phyloP scores from a whole-genome alignment of 495 filamentous ascomycete species.

The Pseudomonodictys pantanalensis region DNA sequence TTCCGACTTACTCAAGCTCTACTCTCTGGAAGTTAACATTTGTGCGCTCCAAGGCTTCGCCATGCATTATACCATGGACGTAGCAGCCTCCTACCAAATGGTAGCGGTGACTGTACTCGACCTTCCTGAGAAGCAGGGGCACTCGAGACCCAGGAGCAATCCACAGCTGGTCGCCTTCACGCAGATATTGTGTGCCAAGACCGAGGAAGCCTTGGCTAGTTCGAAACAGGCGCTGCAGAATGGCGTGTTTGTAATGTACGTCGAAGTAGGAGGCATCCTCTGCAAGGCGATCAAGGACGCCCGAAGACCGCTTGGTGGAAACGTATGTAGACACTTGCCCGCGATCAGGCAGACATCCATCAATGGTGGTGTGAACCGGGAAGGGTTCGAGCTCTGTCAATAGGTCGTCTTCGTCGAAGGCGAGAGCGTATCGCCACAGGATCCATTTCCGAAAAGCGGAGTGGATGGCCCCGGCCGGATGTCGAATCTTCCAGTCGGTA shows the following conservation, averaged over 20 bases:
- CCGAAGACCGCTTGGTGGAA: no score
- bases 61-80: background rate
- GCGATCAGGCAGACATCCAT: no score
- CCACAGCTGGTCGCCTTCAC: background rate
- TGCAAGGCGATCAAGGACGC: no score
- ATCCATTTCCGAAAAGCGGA: background rate
- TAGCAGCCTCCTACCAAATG: background rate
- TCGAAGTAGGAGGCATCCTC: background rate
- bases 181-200: background rate
- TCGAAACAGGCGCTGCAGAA: background rate
- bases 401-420: background rate
- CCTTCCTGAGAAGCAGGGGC: background rate
- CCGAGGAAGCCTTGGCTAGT: background rate
- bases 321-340: no score
- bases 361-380: no score
- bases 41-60: background rate
- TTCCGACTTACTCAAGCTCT: background rate
- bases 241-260: background rate
- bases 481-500: background rate
- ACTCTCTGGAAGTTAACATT: background rate
- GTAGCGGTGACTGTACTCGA: background rate
- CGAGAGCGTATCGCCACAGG: background rate
- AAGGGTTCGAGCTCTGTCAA: no score
- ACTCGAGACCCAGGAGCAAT: background rate
- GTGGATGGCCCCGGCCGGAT: background rate